Evolutionary conservation across 1,284 basidiomycete species (phyloP).

Genomic region (Leccinum angustisporum): DNA sequence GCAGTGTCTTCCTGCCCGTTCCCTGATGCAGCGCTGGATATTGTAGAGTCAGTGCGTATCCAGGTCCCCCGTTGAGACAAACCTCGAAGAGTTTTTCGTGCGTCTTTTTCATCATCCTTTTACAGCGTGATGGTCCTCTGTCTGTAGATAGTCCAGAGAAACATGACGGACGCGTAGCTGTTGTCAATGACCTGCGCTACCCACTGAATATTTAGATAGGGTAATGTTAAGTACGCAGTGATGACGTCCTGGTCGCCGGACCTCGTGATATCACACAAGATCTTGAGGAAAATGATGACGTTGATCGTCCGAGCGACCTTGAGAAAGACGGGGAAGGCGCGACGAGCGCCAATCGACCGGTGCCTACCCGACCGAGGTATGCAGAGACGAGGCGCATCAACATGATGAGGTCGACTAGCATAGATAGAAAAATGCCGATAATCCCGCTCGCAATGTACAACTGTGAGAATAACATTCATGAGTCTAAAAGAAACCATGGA

Average conservation of each 20-base stretch:
- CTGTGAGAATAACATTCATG: slow-evolving; percentile 2
- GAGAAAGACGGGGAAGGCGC: slow-evolving; percentile 25
- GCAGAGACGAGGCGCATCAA: slow-evolving; percentile 33
- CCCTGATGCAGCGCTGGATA: background rate
- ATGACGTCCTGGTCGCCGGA: slow-evolving; percentile 11
- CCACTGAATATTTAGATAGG: slow-evolving; percentile 38
- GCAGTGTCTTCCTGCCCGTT: background rate
- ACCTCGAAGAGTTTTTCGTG: background rate
- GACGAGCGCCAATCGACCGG: slow-evolving; percentile 16
- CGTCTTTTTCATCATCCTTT: background rate
- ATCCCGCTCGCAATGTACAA: slow-evolving; percentile 28
- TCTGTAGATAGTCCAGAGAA: no score
- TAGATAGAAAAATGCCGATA: slow-evolving; percentile 32
- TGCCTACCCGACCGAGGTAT: slow-evolving; percentile 19
- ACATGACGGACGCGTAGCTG: slow-evolving; percentile 10
- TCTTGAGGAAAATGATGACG: slow-evolving; percentile 25
- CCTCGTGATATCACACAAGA: slow-evolving; percentile 16
- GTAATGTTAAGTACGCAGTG: slow-evolving; percentile 22
- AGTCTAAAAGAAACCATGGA: background rate
- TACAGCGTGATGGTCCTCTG: background rate
- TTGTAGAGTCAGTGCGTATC: background rate
- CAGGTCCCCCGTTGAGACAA: background rate
- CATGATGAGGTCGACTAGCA: slow-evolving; percentile 33
- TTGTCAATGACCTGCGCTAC: slow-evolving; percentile 30
- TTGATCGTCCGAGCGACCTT: slow-evolving; percentile 27